Evolutionary conservation across 768 basidiomycete genomes (phyloP), one percentile per base, ranked within the genome.

Genomic region (Cyathus striatus): DNA sequence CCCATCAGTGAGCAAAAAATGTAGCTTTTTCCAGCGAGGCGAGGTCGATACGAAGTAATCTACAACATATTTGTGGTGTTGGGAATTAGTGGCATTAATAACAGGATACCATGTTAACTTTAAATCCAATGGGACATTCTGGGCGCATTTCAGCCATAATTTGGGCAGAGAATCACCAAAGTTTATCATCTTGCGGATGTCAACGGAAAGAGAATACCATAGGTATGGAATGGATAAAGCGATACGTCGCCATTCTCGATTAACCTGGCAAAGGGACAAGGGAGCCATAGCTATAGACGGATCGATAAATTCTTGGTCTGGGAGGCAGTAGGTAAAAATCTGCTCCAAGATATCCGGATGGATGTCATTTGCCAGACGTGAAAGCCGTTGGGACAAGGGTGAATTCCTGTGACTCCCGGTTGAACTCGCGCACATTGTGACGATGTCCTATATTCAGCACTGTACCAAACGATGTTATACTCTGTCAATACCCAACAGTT

Each of bases 341-440:
- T 46, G 43, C 33, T 54, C 53, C 58, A 54, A 60, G 9, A 60
- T 36, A 30, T 60, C 59, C 22, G 51, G 38, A 1, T 52, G 53
- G 18, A 57, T 40, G 26, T 36, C 23, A 18, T 41, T 27, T 22
- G 40, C 38, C 26, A 38, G 32, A 14, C n/a, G n/a, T n/a, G 47
- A 40, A 16, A 38, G 12, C 36, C 12, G 36, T n/a, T n/a, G n/a
- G n/a, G n/a, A n/a, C n/a, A n/a, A n/a, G n/a, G n/a, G n/a, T n/a
- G n/a, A n/a, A n/a, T n/a, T n/a, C n/a, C n/a, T n/a, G n/a, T n/a
- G n/a, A n/a, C n/a, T n/a, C n/a, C n/a, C n/a, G n/a, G n/a, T n/a
- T n/a, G n/a, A n/a, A n/a, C n/a, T n/a, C n/a, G n/a, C n/a, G n/a
- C n/a, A n/a, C n/a, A n/a, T n/a, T n/a, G n/a, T n/a, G n/a, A n/a